Conservation (phyloP, 2,329 filamentous ascomycete genomes). For the Cyanodermella asteris region DNA sequence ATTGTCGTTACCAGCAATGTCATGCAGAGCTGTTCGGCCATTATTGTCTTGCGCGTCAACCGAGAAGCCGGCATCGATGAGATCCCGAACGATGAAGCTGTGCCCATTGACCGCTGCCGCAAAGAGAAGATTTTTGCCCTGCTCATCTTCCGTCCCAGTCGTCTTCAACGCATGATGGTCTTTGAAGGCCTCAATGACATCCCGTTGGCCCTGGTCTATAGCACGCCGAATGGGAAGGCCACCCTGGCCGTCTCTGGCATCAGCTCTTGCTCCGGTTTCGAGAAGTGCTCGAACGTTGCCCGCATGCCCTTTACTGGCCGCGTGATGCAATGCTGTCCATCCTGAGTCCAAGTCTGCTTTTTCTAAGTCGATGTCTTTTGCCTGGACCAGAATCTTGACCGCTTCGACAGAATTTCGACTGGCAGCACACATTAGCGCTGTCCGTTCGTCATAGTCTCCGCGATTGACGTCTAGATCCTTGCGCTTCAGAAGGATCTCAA, state of each 20-base stretch:
- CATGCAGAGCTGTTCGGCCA: slow-evolving; percentile 6
- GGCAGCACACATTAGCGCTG: slow-evolving; percentile 2
- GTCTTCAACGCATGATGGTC: no score
- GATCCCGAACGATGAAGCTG: slow-evolving; percentile 2
- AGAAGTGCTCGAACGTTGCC: no score
- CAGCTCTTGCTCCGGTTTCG: no score
- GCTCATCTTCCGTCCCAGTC: no score
- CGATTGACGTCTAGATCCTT: slow-evolving; percentile 3
- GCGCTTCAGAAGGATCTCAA: slow-evolving; percentile 3
- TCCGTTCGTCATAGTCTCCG: neutral
- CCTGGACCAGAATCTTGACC: slow-evolving; percentile 1
- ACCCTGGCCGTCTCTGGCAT: no score
- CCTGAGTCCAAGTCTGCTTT: slow-evolving; percentile 3
- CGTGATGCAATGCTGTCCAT: no score
- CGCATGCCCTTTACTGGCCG: no score
- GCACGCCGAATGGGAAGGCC: no score
- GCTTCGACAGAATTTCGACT: neutral
- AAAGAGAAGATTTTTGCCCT: slow-evolving; percentile 4
- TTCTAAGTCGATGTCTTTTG: slow-evolving; percentile 2
- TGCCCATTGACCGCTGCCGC: slow-evolving; percentile 3
- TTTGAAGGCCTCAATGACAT: no score
- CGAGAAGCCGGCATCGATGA: slow-evolving; percentile 3
- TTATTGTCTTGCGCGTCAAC: slow-evolving; percentile 3
- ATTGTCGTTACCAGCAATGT: slow-evolving; percentile 4
- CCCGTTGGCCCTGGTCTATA: no score